phyloP scores from a whole-genome alignment of 345 rosid genomes.

The Gossypioides kirkii region DNA sequence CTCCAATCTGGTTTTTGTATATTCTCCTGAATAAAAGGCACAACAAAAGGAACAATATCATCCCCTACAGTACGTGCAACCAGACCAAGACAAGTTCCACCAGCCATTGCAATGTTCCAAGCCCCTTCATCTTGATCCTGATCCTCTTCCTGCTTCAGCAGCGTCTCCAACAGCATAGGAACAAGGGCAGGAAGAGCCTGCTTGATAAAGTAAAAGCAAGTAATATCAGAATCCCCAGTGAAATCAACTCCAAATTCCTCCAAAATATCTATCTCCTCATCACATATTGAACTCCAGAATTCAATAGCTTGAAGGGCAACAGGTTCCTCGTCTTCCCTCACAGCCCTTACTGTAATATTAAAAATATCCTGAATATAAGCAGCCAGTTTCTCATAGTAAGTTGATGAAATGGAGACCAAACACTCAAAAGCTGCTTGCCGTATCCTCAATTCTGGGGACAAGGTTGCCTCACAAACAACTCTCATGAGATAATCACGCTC shows the following conservation, averaged over 20 bases:
- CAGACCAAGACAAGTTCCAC: constrained; percentile 42
- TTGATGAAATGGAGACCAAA: constrained; percentile 59
- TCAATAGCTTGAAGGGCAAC: constrained; percentile 66
- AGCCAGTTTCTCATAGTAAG: constrained; percentile 35
- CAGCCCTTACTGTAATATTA: constrained; percentile 52
- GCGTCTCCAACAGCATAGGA: constrained; percentile 52
- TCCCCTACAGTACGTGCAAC: constrained; percentile 65
- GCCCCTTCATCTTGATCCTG: constrained; percentile 73
- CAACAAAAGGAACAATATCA: constrained; percentile 57
- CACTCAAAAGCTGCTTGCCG: constrained; percentile 65
- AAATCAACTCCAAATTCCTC: constrained; percentile 38
- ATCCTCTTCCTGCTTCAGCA: constrained; percentile 67
- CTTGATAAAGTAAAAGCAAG: constrained; percentile 42
- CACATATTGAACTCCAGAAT: constrained; percentile 68
- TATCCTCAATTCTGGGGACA: constrained; percentile 49
- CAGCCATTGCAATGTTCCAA: constrained; percentile 54
- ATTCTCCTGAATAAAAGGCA: constrained; percentile 66
- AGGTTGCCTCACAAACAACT: constrained; percentile 65
- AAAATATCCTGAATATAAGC: constrained; percentile 56
- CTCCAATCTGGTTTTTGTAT: constrained; percentile 66
- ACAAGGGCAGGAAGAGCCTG: constrained; percentile 62
- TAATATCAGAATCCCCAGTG: constrained; percentile 32
- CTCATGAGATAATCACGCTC: constrained; percentile 69
- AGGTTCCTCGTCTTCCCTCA: constrained; percentile 58
- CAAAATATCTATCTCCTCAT: constrained; percentile 63